phyloP scores from a whole-genome alignment of 192 early-diverging fungal genomes.

The Umbelopsis isabellina region DNA sequence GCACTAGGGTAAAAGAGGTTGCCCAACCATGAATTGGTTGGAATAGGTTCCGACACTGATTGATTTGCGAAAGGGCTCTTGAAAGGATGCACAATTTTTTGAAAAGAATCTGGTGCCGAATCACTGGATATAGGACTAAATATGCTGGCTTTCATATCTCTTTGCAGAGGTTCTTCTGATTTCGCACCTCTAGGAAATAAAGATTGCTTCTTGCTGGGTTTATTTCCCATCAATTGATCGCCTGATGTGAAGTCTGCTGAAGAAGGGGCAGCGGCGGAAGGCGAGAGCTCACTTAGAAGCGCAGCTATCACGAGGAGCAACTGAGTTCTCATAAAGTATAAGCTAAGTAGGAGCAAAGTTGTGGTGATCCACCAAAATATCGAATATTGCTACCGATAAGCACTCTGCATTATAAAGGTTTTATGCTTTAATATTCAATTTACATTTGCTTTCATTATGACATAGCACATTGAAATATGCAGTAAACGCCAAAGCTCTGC shows the following conservation, averaged over 20 bases:
- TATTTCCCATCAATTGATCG: no score
- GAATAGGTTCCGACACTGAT: slow-evolving; percentile 19
- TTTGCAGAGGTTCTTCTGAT: background rate
- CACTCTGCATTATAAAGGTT: background rate
- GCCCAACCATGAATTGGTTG: slow-evolving; percentile 41
- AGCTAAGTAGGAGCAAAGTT: background rate
- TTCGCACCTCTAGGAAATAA: no score
- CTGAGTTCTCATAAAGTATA: background rate
- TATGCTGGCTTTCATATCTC: background rate
- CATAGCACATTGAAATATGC: background rate
- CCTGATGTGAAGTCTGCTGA: no score
- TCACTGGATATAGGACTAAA: slow-evolving; percentile 17
- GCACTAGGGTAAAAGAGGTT: slow-evolving; percentile 42
- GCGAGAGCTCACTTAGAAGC: background rate
- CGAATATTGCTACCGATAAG: no score
- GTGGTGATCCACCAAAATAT: no score
- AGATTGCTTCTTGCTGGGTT: no score
- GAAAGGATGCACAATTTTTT: slow-evolving; percentile 28
- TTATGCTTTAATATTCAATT: background rate
- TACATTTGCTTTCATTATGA: no score
- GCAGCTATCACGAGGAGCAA: background rate
- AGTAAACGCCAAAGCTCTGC: background rate
- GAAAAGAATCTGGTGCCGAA: slow-evolving; percentile 23
- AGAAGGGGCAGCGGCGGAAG: background rate
- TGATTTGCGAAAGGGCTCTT: slow-evolving; percentile 22